Evolutionary conservation across 2,329 filamentous ascomycete species (phyloP).

Genomic region (Colletotrichum horii): DNA sequence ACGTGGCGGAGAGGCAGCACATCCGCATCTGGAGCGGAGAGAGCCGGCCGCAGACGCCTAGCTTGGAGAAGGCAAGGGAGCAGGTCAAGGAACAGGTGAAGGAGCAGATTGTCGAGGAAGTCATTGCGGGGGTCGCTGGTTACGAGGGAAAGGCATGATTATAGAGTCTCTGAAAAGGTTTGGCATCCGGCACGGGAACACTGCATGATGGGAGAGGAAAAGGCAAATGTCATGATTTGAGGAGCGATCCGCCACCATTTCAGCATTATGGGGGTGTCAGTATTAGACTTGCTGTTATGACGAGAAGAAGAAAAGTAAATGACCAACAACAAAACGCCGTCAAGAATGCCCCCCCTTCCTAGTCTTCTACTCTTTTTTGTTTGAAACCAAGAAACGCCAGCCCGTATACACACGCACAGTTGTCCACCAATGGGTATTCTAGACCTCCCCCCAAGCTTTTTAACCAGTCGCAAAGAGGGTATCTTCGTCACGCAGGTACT

Average conservation of each 20-base stretch:
- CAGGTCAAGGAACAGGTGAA: slow-evolving; percentile 14
- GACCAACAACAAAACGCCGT: slow-evolving; percentile 19
- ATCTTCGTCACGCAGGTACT: slow-evolving; percentile 88
- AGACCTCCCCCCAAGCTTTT: background rate
- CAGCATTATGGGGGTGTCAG: background rate
- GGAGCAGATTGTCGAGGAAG: slow-evolving; percentile 8
- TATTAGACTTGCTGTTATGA: background rate
- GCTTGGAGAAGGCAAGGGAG: slow-evolving; percentile 27
- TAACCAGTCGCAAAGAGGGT: slow-evolving; percentile 64
- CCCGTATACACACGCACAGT: background rate
- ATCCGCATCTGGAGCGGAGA: slow-evolving; percentile 73
- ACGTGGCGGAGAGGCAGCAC: slow-evolving; percentile 88
- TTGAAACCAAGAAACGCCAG: slow-evolving; percentile 12
- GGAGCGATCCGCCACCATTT: background rate
- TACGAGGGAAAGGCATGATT: slow-evolving; percentile 23
- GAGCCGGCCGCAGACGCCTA: slow-evolving; percentile 59
- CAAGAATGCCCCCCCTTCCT: slow-evolving; percentile 17
- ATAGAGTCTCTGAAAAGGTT: background rate
- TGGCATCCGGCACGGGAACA: background rate
- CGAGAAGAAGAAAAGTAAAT: background rate
- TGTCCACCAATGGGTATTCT: background rate
- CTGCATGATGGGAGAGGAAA: background rate
- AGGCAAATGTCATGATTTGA: background rate
- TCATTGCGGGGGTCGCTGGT: slow-evolving; percentile 25
- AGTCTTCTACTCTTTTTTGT: slow-evolving; percentile 13